Evolutionary conservation across 164 flowering plant genomes (phyloP).

Genomic region (Stephania yunnanensis): DNA sequence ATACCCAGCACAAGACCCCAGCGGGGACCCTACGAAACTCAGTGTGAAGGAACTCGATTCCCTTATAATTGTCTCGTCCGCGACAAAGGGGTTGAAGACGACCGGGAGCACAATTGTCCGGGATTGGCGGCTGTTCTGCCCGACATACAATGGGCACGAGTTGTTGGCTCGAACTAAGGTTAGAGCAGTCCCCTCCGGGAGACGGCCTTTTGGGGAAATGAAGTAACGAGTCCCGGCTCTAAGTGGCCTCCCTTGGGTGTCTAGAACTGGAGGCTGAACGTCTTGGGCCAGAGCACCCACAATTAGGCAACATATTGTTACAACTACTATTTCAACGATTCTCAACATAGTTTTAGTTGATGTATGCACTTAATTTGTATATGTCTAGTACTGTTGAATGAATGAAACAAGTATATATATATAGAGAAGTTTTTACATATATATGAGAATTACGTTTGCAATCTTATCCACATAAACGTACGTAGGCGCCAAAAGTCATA

Average conservation of each 20-base stretch:
- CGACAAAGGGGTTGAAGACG: conserved; percentile 17
- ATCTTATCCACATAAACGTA: no score
- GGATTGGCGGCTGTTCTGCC: conserved; percentile 11
- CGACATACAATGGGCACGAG: conserved; percentile 23
- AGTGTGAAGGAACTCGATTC: conserved; percentile 16
- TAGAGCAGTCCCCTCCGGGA: conserved; percentile 11
- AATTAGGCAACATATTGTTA: neutral
- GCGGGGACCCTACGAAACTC: conserved; percentile 3
- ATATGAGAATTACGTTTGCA: no score
- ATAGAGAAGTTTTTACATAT: no score
- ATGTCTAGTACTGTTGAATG: no score
- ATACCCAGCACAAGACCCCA: conserved; percentile 10
- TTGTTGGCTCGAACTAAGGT: conserved; percentile 15
- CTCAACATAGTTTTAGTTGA: neutral
- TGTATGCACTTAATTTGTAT: neutral
- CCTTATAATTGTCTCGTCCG: conserved; percentile 16
- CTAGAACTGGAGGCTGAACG: conserved; percentile 14
- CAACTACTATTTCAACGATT: neutral
- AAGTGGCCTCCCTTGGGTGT: conserved; percentile 21
- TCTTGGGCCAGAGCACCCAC: neutral
- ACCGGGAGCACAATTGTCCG: conserved; percentile 15
- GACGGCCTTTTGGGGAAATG: conserved; percentile 11
- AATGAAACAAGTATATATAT: no score
- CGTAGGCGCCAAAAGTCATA: no score
- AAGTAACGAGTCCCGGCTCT: conserved; percentile 18